Percentiles rank a stretch among this genome's conserved stretches.
These are phyloP conservation scores for Helotiales sp. DNA, from an alignment of 2,329 filamentous ascomycete species.

Conservation along the genomic window DNA sequence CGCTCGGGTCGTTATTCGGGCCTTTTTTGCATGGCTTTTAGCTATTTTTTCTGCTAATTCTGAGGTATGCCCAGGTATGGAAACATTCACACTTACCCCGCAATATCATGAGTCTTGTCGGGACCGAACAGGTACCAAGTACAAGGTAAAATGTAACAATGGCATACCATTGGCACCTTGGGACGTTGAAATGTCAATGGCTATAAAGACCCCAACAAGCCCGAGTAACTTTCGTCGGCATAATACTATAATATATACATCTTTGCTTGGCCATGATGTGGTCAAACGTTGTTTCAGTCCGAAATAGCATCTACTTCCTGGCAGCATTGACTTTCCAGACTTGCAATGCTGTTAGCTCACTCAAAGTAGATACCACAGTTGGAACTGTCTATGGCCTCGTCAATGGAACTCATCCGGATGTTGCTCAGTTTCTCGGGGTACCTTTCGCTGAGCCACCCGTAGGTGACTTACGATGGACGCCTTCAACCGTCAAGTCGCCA, in stretches of 20 bases:
- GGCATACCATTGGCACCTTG: no score
- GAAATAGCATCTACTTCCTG: neutral
- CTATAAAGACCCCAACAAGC: neutral
- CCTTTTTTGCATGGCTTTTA: neutral
- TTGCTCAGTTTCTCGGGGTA: conserved; percentile 39
- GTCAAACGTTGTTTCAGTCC: neutral
- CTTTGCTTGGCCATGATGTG: neutral
- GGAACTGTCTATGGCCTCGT: conserved; percentile 18
- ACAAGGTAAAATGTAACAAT: no score
- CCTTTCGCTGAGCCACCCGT: conserved; percentile 40
- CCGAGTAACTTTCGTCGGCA: neutral
- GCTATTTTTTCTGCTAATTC: neutral
- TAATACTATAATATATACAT: neutral
- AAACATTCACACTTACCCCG: neutral
- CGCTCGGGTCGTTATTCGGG: neutral
- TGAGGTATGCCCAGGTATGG: neutral
- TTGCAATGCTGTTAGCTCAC: conserved; percentile 4
- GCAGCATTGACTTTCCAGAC: neutral
- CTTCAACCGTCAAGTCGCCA: conserved; percentile 25
- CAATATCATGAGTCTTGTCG: neutral
- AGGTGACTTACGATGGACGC: conserved; percentile 38
- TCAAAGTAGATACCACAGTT: conserved; percentile 18
- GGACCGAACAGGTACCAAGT: no score
- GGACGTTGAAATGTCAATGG: no score
- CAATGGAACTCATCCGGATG: conserved; percentile 20